Percentiles rank a stretch among this genome's conserved stretches.
phyloP scores from a whole-genome alignment of 768 basidiomycete species.

The Suillus placidus region DNA sequence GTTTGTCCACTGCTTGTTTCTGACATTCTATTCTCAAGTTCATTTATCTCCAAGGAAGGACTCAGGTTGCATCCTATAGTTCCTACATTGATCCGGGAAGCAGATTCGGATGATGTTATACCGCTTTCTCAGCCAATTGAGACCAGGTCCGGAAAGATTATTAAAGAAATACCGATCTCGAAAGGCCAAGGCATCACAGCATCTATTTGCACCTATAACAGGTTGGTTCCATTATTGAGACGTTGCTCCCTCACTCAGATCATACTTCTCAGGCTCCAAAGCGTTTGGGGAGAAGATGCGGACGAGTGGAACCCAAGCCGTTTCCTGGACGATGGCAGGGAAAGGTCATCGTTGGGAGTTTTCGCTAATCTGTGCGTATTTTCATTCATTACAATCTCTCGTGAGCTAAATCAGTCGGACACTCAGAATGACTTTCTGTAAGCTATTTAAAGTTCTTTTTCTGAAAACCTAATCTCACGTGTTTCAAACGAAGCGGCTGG shows the following conservation, averaged over 20 bases:
- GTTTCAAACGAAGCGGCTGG: slow-evolving; percentile 13
- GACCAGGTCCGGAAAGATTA: slow-evolving; percentile 24
- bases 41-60: slow-evolving; percentile 21
- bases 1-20: slow-evolving; percentile 15
- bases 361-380: slow-evolving; percentile 17
- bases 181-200: slow-evolving; percentile 22
- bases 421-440: slow-evolving; percentile 17
- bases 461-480: neutral
- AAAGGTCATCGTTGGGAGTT: slow-evolving; percentile 9
- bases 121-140: slow-evolving; percentile 35
- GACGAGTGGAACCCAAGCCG: slow-evolving; percentile 24
- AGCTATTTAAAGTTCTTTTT: neutral
- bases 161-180: slow-evolving; percentile 20
- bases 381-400: neutral
- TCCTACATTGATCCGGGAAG: slow-evolving; percentile 28
- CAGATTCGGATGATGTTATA: slow-evolving; percentile 34
- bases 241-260: neutral
- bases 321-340: slow-evolving; percentile 16
- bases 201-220: slow-evolving; percentile 29
- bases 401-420: neutral
- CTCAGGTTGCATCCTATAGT: slow-evolving; percentile 37
- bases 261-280: slow-evolving; percentile 8
- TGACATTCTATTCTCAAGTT: neutral
- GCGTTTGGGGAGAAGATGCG: slow-evolving; percentile 25
- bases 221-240: slow-evolving; percentile 24